These are phyloP conservation scores for Tetrahymena borealis DNA, from an alignment of 73 alveolate genomes.

Conservation along the genomic window DNA sequence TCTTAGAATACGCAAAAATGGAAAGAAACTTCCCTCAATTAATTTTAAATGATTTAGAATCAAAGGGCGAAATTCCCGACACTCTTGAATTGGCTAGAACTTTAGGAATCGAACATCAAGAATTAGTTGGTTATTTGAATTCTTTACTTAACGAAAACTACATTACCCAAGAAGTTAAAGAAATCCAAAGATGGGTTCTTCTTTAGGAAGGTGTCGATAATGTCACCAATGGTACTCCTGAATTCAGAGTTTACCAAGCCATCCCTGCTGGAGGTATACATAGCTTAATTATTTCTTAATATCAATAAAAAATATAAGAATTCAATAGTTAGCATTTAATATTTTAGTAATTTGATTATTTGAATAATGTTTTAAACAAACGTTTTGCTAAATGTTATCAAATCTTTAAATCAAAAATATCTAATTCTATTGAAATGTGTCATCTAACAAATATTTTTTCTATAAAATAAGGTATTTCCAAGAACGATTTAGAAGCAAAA, in stretches of 20 bases:
- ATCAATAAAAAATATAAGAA: no score
- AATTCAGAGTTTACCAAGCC: constrained; percentile 8
- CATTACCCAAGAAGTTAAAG: constrained; percentile 15
- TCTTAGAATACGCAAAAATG: not conserved
- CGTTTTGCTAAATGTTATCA: no score
- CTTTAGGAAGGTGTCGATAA: constrained; percentile 20
- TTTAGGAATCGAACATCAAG: not conserved
- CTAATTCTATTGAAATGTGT: not conserved
- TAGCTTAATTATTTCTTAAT: not conserved
- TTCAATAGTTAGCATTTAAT: no score
- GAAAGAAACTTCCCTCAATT: not conserved
- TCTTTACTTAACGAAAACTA: not conserved
- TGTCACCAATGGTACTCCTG: constrained; percentile 8
- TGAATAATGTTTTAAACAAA: no score
- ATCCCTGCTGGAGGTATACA: constrained; percentile 9
- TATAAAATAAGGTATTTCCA: not conserved
- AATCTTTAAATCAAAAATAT: no score
- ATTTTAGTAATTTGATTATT: no score
- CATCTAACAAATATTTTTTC: no score
- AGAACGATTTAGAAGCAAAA: constrained; percentile 7
- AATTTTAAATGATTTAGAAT: not conserved
- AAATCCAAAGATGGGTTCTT: not conserved
- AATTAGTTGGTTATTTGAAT: constrained; percentile 12
- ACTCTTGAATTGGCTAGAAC: not conserved
- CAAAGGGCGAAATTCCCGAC: not conserved